Evolutionary conservation across 352 stramenopile species (phyloP), one percentile per base, ranked within the genome.

Genomic region (Pythium aquatile): DNA sequence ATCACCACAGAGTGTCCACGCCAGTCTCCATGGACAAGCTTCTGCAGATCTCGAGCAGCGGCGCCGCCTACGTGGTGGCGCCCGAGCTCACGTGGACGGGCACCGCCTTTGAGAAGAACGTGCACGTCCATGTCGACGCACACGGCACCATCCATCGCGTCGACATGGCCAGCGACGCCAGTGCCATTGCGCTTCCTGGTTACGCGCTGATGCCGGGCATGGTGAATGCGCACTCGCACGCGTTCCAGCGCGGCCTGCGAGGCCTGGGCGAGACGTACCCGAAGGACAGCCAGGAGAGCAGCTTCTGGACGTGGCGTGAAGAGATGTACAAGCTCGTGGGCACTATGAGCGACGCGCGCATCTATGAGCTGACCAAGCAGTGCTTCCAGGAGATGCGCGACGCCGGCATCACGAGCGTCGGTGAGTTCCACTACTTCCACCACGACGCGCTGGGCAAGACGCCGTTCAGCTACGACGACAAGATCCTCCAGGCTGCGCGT

Each of bases 381-480:
- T 92, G 83, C 71, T 92, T 92, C 68, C 75, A 77, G 13, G 83
- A 92, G 65, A 92, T 92, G 83, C 81, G 76, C 28, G 81, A 89
- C 55, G 80, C 78, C 11, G 83, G 83, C 29, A 87, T 90, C 75
- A 92, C 83, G 17, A 90, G 79, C 20, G 83, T 92, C 37, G 83
- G 81, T 26, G 81, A 92, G 59, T 92, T 92, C 61, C 83, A 90
- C 62, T 92, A 92, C 65, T 92, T 92, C 65, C 83, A 92, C 67
- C 83, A 92, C 52, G 79, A 75, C 1, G 73, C 71, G 0, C 73
- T 85, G 14, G 70, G 66, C 33, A 71, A 78, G 40, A 30, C 44
- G 44, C 68, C 77, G 59, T 92, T 90, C 62, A 77, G 73, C 29
- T 92, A 90, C 64, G 83, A 92, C 47, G 72, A 85, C 68, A 87